Conservation (phyloP, 2,329 filamentous ascomycete species). For the Talaromyces marneffei region DNA sequence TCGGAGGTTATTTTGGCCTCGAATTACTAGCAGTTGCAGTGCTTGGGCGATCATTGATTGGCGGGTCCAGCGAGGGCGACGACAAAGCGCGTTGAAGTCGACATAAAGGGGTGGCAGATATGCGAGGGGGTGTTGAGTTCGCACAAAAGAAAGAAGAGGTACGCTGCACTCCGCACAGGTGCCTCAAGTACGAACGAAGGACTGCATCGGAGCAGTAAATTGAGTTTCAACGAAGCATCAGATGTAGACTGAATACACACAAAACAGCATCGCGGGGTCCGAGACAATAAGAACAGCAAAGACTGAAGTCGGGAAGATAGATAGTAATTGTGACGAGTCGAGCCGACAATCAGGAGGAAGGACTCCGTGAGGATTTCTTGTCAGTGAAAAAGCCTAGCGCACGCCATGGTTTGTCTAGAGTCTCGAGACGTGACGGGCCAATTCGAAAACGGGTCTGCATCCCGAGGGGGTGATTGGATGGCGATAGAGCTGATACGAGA, state of each 20-base stretch:
- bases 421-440: neutral
- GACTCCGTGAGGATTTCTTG: neutral
- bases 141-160: neutral
- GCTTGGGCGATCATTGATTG: slow-evolving; percentile 6
- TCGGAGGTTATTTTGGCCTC: slow-evolving; percentile 9
- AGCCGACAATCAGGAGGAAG: neutral
- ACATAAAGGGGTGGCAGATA: neutral
- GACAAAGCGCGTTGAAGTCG: neutral
- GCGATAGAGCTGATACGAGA: neutral
- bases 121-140: slow-evolving; percentile 13
- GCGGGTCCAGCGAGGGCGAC: neutral
- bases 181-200: neutral
- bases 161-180: neutral
- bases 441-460: neutral
- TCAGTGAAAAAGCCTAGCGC: neutral
- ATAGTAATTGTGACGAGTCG: neutral
- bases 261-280: neutral
- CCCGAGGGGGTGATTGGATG: neutral
- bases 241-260: neutral
- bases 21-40: neutral
- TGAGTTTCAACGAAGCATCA: neutral
- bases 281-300: neutral
- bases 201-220: neutral
- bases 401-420: neutral
- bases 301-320: neutral